These are phyloP conservation scores for Selaginella moellendorffii DNA, from an alignment of 75 land plant species.

Conservation along the genomic window DNA sequence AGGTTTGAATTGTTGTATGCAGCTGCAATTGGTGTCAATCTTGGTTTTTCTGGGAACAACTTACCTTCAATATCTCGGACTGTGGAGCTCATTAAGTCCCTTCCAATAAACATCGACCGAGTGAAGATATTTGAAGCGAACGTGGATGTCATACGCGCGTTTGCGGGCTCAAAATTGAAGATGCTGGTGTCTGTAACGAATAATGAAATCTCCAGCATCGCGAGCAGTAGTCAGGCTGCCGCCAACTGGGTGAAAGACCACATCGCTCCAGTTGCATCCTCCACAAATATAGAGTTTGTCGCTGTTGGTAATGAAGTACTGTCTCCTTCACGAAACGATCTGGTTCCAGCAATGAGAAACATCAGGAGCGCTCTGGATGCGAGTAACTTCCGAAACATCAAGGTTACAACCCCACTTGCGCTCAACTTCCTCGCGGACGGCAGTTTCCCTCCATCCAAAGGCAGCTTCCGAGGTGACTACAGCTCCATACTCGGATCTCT, in stretches of 20 bases:
- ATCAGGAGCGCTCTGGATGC: neutral
- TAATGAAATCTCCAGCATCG: neutral
- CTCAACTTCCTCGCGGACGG: neutral
- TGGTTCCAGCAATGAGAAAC: slow-evolving; percentile 5
- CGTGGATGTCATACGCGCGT: neutral
- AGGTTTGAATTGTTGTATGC: too few species aligned
- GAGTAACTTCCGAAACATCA: neutral
- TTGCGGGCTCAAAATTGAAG: neutral
- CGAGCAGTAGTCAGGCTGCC: neutral
- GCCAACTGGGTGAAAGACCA: neutral
- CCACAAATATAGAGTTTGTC: neutral
- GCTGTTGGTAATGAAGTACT: neutral
- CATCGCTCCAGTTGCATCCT: neutral
- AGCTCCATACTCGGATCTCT: neutral
- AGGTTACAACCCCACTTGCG: neutral
- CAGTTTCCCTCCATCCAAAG: neutral
- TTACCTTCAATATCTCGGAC: neutral
- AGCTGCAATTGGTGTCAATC: slow-evolving; percentile 1
- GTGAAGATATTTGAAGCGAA: slow-evolving; percentile 1
- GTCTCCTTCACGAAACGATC: neutral
- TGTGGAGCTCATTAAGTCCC: neutral
- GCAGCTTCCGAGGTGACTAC: neutral
- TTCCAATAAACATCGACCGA: neutral
- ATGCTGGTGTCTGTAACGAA: neutral
- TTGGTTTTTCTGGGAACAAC: neutral